These are phyloP conservation scores for Niebla homalea DNA, from an alignment of 495 filamentous ascomycete genomes.

Conservation along the genomic window DNA sequence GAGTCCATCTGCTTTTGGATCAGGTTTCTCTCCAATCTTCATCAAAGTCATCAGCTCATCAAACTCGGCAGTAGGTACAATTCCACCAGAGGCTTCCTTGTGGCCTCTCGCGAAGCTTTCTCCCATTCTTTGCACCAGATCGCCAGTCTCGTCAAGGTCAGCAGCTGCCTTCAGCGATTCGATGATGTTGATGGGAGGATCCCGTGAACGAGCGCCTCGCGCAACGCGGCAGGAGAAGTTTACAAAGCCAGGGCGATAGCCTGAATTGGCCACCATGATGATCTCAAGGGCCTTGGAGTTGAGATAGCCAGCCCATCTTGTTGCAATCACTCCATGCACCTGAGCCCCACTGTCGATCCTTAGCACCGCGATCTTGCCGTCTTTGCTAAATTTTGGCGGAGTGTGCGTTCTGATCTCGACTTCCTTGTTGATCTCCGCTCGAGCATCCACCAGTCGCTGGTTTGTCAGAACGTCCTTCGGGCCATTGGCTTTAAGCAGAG, in stretches of 20 bases:
- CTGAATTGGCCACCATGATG: slow-evolving; percentile 44
- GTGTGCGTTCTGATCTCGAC: slow-evolving; percentile 39
- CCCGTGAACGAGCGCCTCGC: slow-evolving; percentile 27
- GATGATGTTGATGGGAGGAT: slow-evolving; percentile 43
- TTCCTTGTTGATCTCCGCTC: slow-evolving; percentile 39
- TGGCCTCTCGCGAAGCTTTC: slow-evolving; percentile 44
- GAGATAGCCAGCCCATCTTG: slow-evolving; percentile 42
- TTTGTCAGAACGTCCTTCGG: slow-evolving; percentile 35
- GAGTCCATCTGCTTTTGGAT: slow-evolving; percentile 18
- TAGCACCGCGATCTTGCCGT: slow-evolving; percentile 43
- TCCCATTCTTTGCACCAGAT: slow-evolving; percentile 35
- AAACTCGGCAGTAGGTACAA: slow-evolving; percentile 38
- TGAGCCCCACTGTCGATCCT: slow-evolving; percentile 39
- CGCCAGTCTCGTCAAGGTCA: slow-evolving; percentile 22
- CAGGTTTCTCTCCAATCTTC: slow-evolving; percentile 36
- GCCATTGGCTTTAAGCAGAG: slow-evolving; percentile 25
- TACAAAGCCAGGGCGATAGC: slow-evolving; percentile 40
- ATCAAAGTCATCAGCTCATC: slow-evolving; percentile 42
- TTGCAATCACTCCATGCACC: slow-evolving; percentile 47
- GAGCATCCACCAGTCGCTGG: slow-evolving; percentile 28
- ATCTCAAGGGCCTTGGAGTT: slow-evolving; percentile 37
- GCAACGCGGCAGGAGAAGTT: slow-evolving; percentile 47
- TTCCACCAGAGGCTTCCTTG: slow-evolving; percentile 44
- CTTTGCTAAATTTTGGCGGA: slow-evolving; percentile 41
- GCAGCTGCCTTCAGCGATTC: slow-evolving; percentile 33